Evolutionary conservation across 768 basidiomycete species (phyloP).

Genomic region (Hortiboletus campestris): DNA sequence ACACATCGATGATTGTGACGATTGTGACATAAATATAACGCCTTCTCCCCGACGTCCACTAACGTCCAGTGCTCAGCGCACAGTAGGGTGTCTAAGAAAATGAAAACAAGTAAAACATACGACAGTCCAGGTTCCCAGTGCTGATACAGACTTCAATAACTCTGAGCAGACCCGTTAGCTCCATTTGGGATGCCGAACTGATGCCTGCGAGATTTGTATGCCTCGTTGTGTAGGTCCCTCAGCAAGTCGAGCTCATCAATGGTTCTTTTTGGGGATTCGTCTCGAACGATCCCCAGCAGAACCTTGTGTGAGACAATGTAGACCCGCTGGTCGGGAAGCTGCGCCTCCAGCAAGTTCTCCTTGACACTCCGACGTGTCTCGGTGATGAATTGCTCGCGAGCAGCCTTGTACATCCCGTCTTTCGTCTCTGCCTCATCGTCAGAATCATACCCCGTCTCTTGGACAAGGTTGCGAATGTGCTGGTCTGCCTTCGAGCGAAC

Average conservation of each 20-base stretch:
- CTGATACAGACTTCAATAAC: slow-evolving; percentile 1
- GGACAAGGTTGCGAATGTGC: slow-evolving; percentile 28
- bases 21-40: neutral
- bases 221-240: slow-evolving; percentile 21
- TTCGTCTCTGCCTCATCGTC: slow-evolving; percentile 17
- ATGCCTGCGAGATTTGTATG: slow-evolving; percentile 6
- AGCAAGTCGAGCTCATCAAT: slow-evolving; percentile 32
- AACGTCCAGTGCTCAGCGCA: neutral
- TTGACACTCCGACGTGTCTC: slow-evolving; percentile 27
- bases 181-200: slow-evolving; percentile 7
- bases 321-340: slow-evolving; percentile 29
- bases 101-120: neutral
- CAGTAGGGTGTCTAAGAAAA: neutral
- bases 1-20: neutral
- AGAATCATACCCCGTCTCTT: slow-evolving; percentile 28
- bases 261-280: slow-evolving; percentile 18
- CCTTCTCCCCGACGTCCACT: too few relatives aligned
- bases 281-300: slow-evolving; percentile 24
- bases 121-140: neutral
- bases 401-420: slow-evolving; percentile 21
- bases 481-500: slow-evolving; percentile 38
- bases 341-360: slow-evolving; percentile 22
- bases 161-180: slow-evolving; percentile 4
- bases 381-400: slow-evolving; percentile 27
- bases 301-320: slow-evolving; percentile 29